Base-by-base conservation (phyloP, 176 grass and related monocot genomes). In the Avena sativa region DNA sequence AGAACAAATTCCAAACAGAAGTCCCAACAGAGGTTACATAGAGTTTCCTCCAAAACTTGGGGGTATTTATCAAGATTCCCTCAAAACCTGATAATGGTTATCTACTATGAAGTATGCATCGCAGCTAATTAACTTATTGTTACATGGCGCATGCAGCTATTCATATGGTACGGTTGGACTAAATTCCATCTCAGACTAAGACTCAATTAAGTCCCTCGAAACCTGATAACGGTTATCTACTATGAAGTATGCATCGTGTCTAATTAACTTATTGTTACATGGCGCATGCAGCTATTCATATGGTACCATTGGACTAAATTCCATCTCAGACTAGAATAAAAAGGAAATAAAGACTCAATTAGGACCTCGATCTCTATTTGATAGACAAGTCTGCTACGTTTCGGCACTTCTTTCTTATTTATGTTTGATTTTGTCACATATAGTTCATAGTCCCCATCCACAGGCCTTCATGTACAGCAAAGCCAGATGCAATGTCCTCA, bases 181-280 rank as follows among this genome's bases (percentile, higher is more conserved):
- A 73, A 73, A 47, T 23, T 73, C 64, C 30, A 67, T 36, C 40
- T 48, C 40, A 23, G 10, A 44, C 40, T 73, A 48, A 23, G 30
- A 68, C 30, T 68, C 30, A 68, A 73, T 43, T 4, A 47, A 34
- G 32, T 34, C 32, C 32, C 32, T 34, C 32, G 3, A 34, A 34
- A 34, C 32, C 32, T 12, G 38, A 72, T 72, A 47, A 25, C 5
- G 20, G 43, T 13, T 49, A 49, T 48, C 70, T 6, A 48, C 71
- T 40, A 46, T 73, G 21, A 73, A 73, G 71, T 44, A 73, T 21
- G 21, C 71, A 46, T 48, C 20, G 9, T 2, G 21, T 25, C 43
- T 49, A 48, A 47, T 73, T 73, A 73, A 73, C 71, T 48, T 73
- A 48, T 25, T 20, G 6, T 47, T 74, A 13, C 11, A 74, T 74